Percentiles rank a stretch among this genome's conserved stretches.
Evolutionary conservation across 75 land plant species (phyloP).

Genomic region (Selaginella moellendorffii): DNA sequence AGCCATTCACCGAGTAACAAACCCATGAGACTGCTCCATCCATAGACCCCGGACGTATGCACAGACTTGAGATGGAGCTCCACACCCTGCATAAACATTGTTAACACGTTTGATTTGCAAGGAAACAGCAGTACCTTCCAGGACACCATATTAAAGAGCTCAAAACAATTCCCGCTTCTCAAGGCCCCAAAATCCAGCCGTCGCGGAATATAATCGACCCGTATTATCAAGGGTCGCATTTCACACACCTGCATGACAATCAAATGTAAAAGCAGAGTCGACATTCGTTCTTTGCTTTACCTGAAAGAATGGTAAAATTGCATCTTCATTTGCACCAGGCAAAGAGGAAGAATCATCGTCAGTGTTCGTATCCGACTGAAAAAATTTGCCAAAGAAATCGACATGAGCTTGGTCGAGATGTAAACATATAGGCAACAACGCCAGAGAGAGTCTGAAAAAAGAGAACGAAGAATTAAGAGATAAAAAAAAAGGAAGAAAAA

Average conservation of each 20-base stretch:
- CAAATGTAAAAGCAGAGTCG: too few relatives aligned
- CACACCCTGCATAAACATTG: conserved; percentile 44
- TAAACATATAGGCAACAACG: conserved; percentile 56
- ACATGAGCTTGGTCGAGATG: conserved; percentile 89
- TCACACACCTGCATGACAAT: conserved; percentile 78
- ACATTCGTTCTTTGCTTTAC: too few relatives aligned
- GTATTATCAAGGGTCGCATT: conserved; percentile 48
- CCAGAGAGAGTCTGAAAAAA: conserved; percentile 42
- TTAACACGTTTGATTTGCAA: neutral
- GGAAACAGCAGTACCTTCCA: conserved; percentile 59
- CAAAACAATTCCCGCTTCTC: conserved; percentile 60
- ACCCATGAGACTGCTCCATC: conserved; percentile 64
- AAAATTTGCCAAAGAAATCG: conserved; percentile 65
- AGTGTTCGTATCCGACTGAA: conserved; percentile 11
- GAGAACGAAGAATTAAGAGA: neutral
- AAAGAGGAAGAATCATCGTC: neutral
- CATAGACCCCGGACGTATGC: conserved; percentile 64
- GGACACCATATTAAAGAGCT: conserved; percentile 71
- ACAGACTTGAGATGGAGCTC: conserved; percentile 75
- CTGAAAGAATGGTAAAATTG: conserved; percentile 87
- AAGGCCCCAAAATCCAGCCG: conserved; percentile 60
- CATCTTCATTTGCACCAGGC: conserved; percentile 28
- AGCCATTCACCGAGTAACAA: conserved; percentile 77
- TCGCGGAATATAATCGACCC: conserved; percentile 75
- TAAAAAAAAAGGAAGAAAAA: neutral